Base-by-base conservation (phyloP, 306 rosid species). In the Trifolium pratense region DNA sequence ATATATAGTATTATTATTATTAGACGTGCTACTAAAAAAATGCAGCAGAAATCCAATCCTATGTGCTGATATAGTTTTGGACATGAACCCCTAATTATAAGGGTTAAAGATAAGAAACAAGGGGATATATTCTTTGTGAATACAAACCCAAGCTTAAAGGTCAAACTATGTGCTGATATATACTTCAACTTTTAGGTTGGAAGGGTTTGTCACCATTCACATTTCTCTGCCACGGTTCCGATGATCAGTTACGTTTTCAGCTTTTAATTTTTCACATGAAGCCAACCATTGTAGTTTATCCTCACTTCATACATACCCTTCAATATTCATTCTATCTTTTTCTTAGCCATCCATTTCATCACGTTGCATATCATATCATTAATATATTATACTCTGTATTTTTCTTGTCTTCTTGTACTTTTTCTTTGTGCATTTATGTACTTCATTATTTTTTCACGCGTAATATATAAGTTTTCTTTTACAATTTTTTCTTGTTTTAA, bases 271-370 rank as follows among this genome's bases (percentile, higher is more conserved):
- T 56, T 36, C 39, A 62, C 21, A 58, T 4, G 65, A 64, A 48
- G 49, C 62, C 62, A 56, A 23, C 62, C 62, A 23, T 56, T 23
- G 12, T 21, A 11, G 11, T 23, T 23, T 56, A 49, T 43, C 3
- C 3, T 53, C 12, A 68, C 12, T 37, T 21, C 45, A 9, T 57
- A 36, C 39, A 3, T 4, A 70, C 81, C 81, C 72, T 78, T 79
- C 56, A 3, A n/a, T n/a, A n/a, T n/a, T n/a, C n/a, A n/a, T n/a
- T n/a, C n/a, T n/a, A n/a, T n/a, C 48, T 48, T 58, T 16, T 29
- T 74, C 72, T 16, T 69, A 40, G 15, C 80, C 84, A 69, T 80
- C 73, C 73, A 1, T 78, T 78, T 65, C 29, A 7, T 51, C 34
- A 61, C 68, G 64, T 59, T 83, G 20, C 76, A 71, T 65, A 42